Evolutionary conservation across 2,329 filamentous ascomycete genomes (phyloP), one percentile per base, ranked within the genome.

Genomic region (Tolypocladium tropicale): DNA sequence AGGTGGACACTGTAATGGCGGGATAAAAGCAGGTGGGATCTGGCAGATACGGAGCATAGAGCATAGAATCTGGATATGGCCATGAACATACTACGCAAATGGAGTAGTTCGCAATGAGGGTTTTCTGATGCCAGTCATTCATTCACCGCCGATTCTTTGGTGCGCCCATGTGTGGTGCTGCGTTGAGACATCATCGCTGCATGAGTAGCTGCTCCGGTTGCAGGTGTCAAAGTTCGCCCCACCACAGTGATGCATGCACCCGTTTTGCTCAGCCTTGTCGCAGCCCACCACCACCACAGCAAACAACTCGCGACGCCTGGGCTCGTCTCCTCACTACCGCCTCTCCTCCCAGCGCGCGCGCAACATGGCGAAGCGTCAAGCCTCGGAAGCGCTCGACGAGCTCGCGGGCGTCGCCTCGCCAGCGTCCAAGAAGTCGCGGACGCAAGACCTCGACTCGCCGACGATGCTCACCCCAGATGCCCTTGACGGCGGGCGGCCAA

Each of bases 361-460:
- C 62, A 50, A 12, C 23, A 74, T 74, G 76, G 71, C 73, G 54
- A 85, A 86, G 72, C 78, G 83, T 58, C 78, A 78, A 56, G 83
- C 83, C 56, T 77, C 78, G 33, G 82, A 85, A 67, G 74, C 81
- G 46, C 74, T 86, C 41, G 82, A 84, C 39, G 80, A 84, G 59
- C 68, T 82, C 49, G 69, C 71, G 39, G 80, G 74, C 55, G 68
- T 78, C 56, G 78, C 74, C 52, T 84, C 82, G 34, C 83, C 83
- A 4, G 78, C 77, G 34, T 80, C 80, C 25, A 86, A 85, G 68
- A 78, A 74, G 61, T 82, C 79, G 37, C 76, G 81, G 59, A 67
- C 76, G 37, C 79, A 76, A 60, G 77, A 80, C 55, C 69, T 72
- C 57, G 70, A 74, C 55, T 71, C 71, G 34, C 69, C 72, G 36